Evolutionary conservation across 139 green algal genomes (phyloP).

Genomic region (Zygnema cylindricum): DNA sequence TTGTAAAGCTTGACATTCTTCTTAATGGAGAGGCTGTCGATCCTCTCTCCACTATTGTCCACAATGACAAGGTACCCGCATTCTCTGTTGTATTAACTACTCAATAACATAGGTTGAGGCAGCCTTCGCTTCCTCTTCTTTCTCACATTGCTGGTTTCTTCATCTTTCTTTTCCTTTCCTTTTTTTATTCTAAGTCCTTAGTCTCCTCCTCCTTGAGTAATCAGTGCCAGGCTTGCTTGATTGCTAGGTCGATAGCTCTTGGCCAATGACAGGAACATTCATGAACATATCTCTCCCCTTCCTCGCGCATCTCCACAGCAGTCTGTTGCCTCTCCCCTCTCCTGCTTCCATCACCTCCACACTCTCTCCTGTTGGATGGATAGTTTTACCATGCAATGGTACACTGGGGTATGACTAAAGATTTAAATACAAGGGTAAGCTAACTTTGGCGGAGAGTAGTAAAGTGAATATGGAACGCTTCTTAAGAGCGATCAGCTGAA

Average conservation of each 20-base stretch:
- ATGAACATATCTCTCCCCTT: too few species aligned
- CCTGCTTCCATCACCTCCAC: too few species aligned
- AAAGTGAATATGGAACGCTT: too few species aligned
- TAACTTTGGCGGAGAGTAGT: too few species aligned
- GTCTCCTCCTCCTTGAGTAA: not conserved
- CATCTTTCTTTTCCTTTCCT: not conserved
- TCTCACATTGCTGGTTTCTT: not conserved
- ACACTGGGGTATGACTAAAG: too few species aligned
- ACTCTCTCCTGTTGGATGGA: too few species aligned
- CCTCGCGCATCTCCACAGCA: too few species aligned
- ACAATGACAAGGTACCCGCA: conserved; percentile 75
- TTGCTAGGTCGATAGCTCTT: not conserved
- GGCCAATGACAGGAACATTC: not conserved
- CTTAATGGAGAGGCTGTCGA: conserved; percentile 89
- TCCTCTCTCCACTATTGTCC: conserved; percentile 84
- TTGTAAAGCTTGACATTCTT: conserved; percentile 90
- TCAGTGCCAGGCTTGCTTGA: not conserved
- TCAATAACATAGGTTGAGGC: conserved; percentile 5
- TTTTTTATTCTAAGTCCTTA: not conserved
- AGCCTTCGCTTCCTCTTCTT: not conserved
- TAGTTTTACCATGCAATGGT: too few species aligned
- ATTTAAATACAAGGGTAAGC: too few species aligned
- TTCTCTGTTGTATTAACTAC: conserved; percentile 63
- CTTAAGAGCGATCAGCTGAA: too few species aligned
- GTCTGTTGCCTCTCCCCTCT: too few species aligned